Base-by-base conservation (phyloP, 768 basidiomycete species). In the Suillus bovinus region DNA sequence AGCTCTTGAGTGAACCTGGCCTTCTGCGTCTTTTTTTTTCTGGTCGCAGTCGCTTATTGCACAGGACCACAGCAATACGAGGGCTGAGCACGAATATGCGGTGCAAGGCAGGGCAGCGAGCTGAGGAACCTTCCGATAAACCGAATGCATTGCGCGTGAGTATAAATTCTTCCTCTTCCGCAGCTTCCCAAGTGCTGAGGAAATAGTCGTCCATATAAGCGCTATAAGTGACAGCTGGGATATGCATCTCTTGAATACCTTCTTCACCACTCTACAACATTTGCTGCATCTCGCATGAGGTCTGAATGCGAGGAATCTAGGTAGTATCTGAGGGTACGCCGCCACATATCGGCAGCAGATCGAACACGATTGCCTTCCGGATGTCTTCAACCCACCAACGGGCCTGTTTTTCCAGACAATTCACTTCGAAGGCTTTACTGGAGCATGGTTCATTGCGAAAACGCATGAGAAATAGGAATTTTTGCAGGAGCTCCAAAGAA, bases 381-480 rank as follows among this genome's bases (percentile, higher is more conserved):
- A 70, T 65, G 10, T 61, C 59, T 29, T 65, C 63, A 27, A 77
- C 68, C 70, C 71, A 76, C 10, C 66, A 63, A 6, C 52, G 65
- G 0, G 65, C 49, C 22, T 63, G 66, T 24, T 72, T 65, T 10
- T 69, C 65, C 1, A 63, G 66, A 24, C 66, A 60, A 39, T 67
- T 63, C 36, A 74, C 74, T 24, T 72, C 63, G 41, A 72, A 74
- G 61, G 76, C 75, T 11, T 60, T 64, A 2, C 60, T 33, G 14
- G 68, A 62, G 4, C 69, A 53, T 3, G 66, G 65, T 20, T 61
- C 64, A 17, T 64, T 64, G 10, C 77, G 72, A 61, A 71, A 74
- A 44, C 74, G 69, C 75, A 77, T 74, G 24, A 79, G 34, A 60
- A 77, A 77, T 14, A 78, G 63, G 55, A 79, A 78, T 61, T 76